Percentiles rank a stretch among this genome's conserved stretches.
Conservation (phyloP, 345 rosid genomes). For the Diplotaxis tenuifolia region DNA sequence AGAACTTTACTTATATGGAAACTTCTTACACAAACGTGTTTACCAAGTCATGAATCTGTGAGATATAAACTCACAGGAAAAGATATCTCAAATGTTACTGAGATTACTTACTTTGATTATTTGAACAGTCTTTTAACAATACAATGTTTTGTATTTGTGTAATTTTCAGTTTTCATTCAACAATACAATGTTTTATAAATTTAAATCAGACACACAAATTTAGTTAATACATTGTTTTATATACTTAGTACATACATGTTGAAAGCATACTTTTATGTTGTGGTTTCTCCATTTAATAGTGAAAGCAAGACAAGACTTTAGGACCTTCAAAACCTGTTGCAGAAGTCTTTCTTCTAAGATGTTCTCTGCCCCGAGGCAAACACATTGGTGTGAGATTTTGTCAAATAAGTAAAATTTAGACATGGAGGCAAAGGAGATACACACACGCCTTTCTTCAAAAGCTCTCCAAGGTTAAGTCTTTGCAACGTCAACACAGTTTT, state of each 20-base stretch:
- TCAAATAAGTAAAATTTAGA: conserved; percentile 66
- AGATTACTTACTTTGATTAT: background rate
- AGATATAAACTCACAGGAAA: too few relatives aligned
- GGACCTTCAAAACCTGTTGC: background rate
- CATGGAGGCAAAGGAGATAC: conserved; percentile 63
- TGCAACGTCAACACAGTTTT: conserved; percentile 66
- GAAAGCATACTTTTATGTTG: conserved; percentile 4
- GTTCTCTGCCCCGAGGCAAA: conserved; percentile 50
- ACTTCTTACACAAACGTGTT: conserved; percentile 76
- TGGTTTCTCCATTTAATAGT: background rate
- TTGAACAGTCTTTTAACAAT: background rate
- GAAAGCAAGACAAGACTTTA: background rate
- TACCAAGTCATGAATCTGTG: background rate
- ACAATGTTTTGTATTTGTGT: background rate
- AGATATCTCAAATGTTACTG: background rate
- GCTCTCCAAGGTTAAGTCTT: conserved; percentile 62
- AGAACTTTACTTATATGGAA: conserved; percentile 67
- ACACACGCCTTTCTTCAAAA: conserved; percentile 66
- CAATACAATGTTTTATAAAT: background rate
- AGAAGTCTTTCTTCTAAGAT: conserved; percentile 1
- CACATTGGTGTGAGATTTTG: conserved; percentile 78
- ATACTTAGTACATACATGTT: background rate
- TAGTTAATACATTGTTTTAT: conserved; percentile 1
- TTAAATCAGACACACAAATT: background rate
- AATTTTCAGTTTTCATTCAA: too few relatives aligned